Conservation (phyloP, 139 green algal species). For the Spirogloea muscicola region DNA sequence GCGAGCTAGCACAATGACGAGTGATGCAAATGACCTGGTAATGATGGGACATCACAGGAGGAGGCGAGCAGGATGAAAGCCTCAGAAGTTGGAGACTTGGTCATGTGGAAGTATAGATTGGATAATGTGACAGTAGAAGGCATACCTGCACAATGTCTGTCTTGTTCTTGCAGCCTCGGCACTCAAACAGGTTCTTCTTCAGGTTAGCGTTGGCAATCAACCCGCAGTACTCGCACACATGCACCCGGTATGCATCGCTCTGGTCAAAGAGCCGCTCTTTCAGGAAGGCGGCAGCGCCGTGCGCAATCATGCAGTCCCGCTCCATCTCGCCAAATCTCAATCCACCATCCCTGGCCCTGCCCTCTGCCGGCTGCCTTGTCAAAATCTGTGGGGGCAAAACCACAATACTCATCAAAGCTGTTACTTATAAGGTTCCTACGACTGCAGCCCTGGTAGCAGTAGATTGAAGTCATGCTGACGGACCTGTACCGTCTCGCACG, state of each 20-base stretch:
- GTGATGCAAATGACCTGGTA: too few relatives aligned
- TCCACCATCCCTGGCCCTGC: slow-evolving; percentile 87
- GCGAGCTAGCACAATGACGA: too few relatives aligned
- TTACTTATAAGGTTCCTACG: neutral
- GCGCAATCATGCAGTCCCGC: slow-evolving; percentile 79
- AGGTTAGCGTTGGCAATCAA: slow-evolving; percentile 61
- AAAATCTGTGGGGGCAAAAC: slow-evolving; percentile 70
- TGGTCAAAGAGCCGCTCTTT: slow-evolving; percentile 63
- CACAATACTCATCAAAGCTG: neutral
- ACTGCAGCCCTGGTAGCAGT: too few relatives aligned
- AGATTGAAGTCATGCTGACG: neutral
- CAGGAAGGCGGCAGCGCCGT: slow-evolving; percentile 55
- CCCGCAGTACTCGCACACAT: slow-evolving; percentile 59
- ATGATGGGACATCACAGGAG: too few relatives aligned
- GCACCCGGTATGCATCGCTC: slow-evolving; percentile 58
- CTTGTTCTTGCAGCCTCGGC: slow-evolving; percentile 58
- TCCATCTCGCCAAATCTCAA: slow-evolving; percentile 99
- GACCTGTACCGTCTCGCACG: neutral
- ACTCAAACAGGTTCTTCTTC: slow-evolving; percentile 58
- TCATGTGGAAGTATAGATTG: too few relatives aligned
- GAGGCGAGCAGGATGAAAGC: too few relatives aligned
- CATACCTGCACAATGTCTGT: slow-evolving; percentile 50
- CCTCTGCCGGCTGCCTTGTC: slow-evolving; percentile 94
- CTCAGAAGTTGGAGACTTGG: too few relatives aligned
- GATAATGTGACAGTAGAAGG: neutral